Evolutionary conservation across 1,284 basidiomycete genomes (phyloP).

Genomic region (Flammula alnicola): DNA sequence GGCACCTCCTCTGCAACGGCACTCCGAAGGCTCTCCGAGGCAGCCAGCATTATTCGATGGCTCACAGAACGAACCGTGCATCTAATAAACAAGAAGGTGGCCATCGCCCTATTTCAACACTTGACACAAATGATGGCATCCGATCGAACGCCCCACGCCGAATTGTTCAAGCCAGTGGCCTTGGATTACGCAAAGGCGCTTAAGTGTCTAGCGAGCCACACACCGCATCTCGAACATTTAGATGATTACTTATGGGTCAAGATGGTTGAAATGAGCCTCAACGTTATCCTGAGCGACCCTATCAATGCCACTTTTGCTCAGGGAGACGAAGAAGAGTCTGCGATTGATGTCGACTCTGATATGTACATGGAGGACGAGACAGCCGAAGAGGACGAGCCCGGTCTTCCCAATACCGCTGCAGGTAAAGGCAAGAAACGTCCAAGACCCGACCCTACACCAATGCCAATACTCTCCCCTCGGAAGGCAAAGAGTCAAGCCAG

Average conservation of each 20-base stretch:
- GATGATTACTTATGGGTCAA: constrained; percentile 69
- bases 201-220: constrained; percentile 59
- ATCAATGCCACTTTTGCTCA: constrained; percentile 45
- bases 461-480: constrained; percentile 15
- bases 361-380: constrained; percentile 38
- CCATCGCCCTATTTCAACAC: constrained; percentile 67
- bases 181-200: constrained; percentile 85
- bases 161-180: constrained; percentile 69
- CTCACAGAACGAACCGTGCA: constrained; percentile 63
- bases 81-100: constrained; percentile 55
- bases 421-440: constrained; percentile 32
- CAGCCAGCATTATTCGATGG: constrained; percentile 71
- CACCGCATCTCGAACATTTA: constrained; percentile 82
- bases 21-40: constrained; percentile 63
- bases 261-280: constrained; percentile 76
- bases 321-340: constrained; percentile 31
- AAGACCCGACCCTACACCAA: constrained; percentile 16
- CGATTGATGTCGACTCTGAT: constrained; percentile 35
- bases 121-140: constrained; percentile 60
- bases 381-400: constrained; percentile 27
- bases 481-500: constrained; percentile 17
- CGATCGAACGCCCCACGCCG: constrained; percentile 46
- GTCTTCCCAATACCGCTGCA: constrained; percentile 36
- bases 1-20: constrained; percentile 44
- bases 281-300: constrained; percentile 71